Conservation (phyloP, 371 early-diverging fungal species). For the Mucor mucedo region DNA sequence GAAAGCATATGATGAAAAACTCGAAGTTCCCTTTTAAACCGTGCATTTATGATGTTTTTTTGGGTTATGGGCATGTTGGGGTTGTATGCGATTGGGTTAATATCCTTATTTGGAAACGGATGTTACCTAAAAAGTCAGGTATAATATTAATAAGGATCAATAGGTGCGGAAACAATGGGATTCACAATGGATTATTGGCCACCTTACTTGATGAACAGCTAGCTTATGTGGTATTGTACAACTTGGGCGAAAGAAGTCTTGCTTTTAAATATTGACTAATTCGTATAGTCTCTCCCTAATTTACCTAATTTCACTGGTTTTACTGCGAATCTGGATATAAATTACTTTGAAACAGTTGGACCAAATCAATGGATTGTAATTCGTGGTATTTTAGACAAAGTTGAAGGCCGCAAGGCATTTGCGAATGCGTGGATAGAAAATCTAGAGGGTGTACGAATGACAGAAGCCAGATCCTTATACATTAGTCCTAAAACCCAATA, state of each 20-base stretch:
- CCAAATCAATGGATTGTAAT: conserved; percentile 70
- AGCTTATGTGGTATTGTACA: conserved; percentile 50
- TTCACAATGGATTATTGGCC: conserved; percentile 75
- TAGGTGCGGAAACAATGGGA: conserved; percentile 66
- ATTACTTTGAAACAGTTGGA: conserved; percentile 69
- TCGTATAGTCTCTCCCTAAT: conserved; percentile 52
- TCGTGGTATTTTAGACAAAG: conserved; percentile 48
- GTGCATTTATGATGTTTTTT: neutral
- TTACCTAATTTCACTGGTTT: conserved; percentile 73
- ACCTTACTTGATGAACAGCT: conserved; percentile 73
- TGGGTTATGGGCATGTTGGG: conserved; percentile 12
- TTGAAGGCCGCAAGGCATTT: conserved; percentile 79
- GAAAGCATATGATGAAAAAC: conserved; percentile 7
- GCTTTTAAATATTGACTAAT: neutral
- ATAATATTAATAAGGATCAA: neutral
- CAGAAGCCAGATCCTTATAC: conserved; percentile 41
- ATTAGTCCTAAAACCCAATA: conserved; percentile 31
- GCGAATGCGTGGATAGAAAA: conserved; percentile 69
- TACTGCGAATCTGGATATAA: conserved; percentile 77
- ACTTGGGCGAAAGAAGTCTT: neutral
- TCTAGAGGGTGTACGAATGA: conserved; percentile 46
- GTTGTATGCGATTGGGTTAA: conserved; percentile 10
- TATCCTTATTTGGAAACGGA: conserved; percentile 1
- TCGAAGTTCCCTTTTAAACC: neutral
- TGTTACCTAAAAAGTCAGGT: conserved; percentile 7